Conservation (phyloP, 2,329 filamentous ascomycete genomes). For the Ilyonectria destructans region DNA sequence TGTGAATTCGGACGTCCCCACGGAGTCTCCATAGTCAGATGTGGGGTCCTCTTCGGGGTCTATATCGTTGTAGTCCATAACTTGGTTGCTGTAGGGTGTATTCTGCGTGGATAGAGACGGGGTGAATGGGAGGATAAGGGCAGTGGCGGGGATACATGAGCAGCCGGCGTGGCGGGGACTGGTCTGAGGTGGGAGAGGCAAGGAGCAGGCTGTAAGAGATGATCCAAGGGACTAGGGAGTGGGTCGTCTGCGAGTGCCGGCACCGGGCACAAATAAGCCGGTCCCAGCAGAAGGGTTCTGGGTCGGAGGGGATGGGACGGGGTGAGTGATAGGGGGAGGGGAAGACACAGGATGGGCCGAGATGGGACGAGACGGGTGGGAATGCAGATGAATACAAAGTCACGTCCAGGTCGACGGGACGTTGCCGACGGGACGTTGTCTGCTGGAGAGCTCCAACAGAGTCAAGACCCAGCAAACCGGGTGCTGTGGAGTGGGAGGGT, state of each 20-base stretch:
- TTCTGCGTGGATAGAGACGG: slow-evolving; percentile 29
- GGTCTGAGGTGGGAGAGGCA: slow-evolving; percentile 18
- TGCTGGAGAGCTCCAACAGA: slow-evolving; percentile 28
- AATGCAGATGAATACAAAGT: slow-evolving; percentile 22
- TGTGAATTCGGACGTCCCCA: slow-evolving; percentile 59
- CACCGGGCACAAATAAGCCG: slow-evolving; percentile 35
- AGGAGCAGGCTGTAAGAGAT: slow-evolving; percentile 24
- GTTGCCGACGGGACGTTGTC: slow-evolving; percentile 32
- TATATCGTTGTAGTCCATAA: slow-evolving; percentile 46
- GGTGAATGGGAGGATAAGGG: slow-evolving; percentile 9
- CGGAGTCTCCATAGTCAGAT: slow-evolving; percentile 59
- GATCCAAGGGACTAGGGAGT: slow-evolving; percentile 29
- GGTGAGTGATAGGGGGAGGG: slow-evolving; percentile 3
- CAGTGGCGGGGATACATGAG: slow-evolving; percentile 42
- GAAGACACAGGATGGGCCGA: slow-evolving; percentile 18
- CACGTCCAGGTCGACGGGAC: slow-evolving; percentile 33
- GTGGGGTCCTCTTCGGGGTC: slow-evolving; percentile 52
- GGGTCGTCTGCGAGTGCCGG: slow-evolving; percentile 43
- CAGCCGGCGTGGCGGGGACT: slow-evolving; percentile 28
- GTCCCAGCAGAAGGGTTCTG: slow-evolving; percentile 43
- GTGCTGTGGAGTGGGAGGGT: slow-evolving; percentile 43
- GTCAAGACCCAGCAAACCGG: slow-evolving; percentile 40
- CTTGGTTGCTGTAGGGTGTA: slow-evolving; percentile 23
- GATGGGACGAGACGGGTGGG: slow-evolving; percentile 27
- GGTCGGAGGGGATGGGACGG: slow-evolving; percentile 27